A percentile compares a stretch with the other conserved stretches of the same genome.
phyloP scores from a whole-genome alignment of 352 stramenopile genomes.

The Globisporangium camurandrum region DNA sequence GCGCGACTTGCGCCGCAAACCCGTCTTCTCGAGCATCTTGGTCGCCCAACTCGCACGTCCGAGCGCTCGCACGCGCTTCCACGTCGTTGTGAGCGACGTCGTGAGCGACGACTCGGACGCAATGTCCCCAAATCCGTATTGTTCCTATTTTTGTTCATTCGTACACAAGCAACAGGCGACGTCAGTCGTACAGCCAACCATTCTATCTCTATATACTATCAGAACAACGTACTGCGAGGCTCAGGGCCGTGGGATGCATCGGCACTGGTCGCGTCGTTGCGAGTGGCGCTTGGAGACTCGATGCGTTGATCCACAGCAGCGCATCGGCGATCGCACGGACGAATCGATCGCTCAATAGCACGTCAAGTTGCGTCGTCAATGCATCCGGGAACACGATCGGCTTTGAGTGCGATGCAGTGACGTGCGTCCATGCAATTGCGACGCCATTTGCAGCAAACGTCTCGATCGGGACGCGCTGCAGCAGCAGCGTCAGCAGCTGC shows the following conservation, averaged over 20 bases:
- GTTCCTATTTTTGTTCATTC: slow-evolving; percentile 23
- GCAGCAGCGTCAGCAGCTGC: slow-evolving; percentile 31
- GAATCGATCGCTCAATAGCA: slow-evolving; percentile 40
- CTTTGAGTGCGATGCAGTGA: slow-evolving; percentile 57
- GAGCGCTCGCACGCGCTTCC: slow-evolving; percentile 49
- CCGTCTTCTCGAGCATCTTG: slow-evolving; percentile 47
- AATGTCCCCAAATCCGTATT: slow-evolving; percentile 75
- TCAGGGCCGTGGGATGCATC: slow-evolving; percentile 46
- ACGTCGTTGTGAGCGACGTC: slow-evolving; percentile 43
- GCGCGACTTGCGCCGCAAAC: slow-evolving; percentile 19
- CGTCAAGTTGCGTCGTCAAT: slow-evolving; percentile 41
- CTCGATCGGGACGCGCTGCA: slow-evolving; percentile 38
- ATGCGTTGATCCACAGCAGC: slow-evolving; percentile 33
- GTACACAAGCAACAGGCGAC: not conserved
- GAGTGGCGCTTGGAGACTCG: slow-evolving; percentile 26
- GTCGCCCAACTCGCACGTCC: slow-evolving; percentile 46
- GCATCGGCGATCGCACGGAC: slow-evolving; percentile 35
- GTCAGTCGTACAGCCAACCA: not conserved
- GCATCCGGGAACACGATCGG: slow-evolving; percentile 51
- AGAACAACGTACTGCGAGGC: slow-evolving; percentile 29
- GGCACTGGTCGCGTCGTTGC: slow-evolving; percentile 25
- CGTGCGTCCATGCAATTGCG: slow-evolving; percentile 58
- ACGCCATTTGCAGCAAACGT: slow-evolving; percentile 44
- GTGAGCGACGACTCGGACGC: slow-evolving; percentile 36
- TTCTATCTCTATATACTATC: not conserved